Conservation (phyloP, 2,329 filamentous ascomycete genomes). For the Pseudogymnoascus sp. region DNA sequence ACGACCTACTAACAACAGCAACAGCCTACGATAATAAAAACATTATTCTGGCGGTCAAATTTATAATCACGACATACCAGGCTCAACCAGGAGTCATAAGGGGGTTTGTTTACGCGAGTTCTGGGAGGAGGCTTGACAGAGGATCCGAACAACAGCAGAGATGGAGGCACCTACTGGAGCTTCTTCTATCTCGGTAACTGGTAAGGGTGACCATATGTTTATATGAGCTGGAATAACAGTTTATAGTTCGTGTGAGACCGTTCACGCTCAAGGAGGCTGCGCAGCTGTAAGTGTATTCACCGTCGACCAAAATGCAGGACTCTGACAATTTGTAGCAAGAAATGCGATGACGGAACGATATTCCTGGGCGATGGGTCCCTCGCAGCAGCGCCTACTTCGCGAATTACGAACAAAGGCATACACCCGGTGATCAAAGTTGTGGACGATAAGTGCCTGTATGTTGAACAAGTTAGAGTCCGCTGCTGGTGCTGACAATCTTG, state of each 20-base stretch:
- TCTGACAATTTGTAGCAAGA: conserved; percentile 31
- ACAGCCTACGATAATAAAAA: neutral
- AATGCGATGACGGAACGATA: conserved; percentile 72
- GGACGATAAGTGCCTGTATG: conserved; percentile 91
- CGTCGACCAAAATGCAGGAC: neutral
- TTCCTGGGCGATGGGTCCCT: conserved; percentile 97
- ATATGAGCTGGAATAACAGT: conserved; percentile 15
- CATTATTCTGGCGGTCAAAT: neutral
- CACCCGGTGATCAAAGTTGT: conserved; percentile 91
- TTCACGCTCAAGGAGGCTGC: conserved; percentile 89
- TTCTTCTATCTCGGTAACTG: conserved; percentile 31
- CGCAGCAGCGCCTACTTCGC: conserved; percentile 77
- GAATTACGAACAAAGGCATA: conserved; percentile 77
- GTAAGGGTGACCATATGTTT: conserved; percentile 17
- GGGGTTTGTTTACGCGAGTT: neutral
- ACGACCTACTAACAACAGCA: conserved; percentile 7
- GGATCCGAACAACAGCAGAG: conserved; percentile 5
- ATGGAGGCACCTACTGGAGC: conserved; percentile 20
- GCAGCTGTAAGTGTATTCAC: conserved; percentile 55
- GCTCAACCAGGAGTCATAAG: neutral
- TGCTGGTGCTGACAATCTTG: conserved; percentile 14
- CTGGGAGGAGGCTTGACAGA: conserved; percentile 6
- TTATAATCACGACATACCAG: neutral
- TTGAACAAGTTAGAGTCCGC: conserved; percentile 18
- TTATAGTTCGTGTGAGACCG: conserved; percentile 58